Evolutionary conservation across 2,329 filamentous ascomycete genomes (phyloP).

Genomic region (Nannizziopsis barbatae): DNA sequence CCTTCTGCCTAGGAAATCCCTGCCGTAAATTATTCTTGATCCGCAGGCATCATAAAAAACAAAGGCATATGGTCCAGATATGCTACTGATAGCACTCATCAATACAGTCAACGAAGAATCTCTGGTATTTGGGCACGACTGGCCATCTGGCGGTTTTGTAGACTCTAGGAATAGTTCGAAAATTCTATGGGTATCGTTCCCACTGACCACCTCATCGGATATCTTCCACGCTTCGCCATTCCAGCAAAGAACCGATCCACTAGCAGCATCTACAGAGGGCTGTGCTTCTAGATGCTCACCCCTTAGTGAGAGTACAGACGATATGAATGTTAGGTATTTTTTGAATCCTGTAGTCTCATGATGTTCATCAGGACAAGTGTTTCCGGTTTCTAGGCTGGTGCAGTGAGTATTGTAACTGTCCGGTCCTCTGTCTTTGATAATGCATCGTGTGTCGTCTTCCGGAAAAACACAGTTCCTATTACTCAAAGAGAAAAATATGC

Average conservation of each 20-base stretch:
- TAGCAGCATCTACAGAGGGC: constrained; percentile 51
- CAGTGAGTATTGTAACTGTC: constrained; percentile 32
- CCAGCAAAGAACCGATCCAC: constrained; percentile 72
- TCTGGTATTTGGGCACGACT: constrained; percentile 12
- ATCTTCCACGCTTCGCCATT: constrained; percentile 93
- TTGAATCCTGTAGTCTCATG: neutral
- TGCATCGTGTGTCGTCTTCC: constrained; percentile 24
- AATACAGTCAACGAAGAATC: constrained; percentile 22
- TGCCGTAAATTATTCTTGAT: constrained; percentile 62
- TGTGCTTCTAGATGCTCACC: constrained; percentile 61
- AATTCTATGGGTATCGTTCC: constrained; percentile 68
- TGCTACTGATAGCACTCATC: constrained; percentile 43
- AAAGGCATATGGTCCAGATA: constrained; percentile 82
- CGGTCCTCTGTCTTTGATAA: constrained; percentile 35
- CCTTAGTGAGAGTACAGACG: constrained; percentile 83
- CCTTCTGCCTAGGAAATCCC: constrained; percentile 76
- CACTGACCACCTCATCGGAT: constrained; percentile 43
- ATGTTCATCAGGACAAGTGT: neutral
- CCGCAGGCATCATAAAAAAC: constrained; percentile 60
- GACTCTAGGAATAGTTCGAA: constrained; percentile 49
- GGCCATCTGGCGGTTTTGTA: constrained; percentile 14
- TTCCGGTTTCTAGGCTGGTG: constrained; percentile 16
- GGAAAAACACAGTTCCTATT: constrained; percentile 22
- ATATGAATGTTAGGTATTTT: constrained; percentile 47
- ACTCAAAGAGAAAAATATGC: constrained; percentile 44